Evolutionary conservation across 176 grass and related monocot genomes (phyloP), one percentile per base, ranked within the genome.

Genomic region (Oryza australiensis): DNA sequence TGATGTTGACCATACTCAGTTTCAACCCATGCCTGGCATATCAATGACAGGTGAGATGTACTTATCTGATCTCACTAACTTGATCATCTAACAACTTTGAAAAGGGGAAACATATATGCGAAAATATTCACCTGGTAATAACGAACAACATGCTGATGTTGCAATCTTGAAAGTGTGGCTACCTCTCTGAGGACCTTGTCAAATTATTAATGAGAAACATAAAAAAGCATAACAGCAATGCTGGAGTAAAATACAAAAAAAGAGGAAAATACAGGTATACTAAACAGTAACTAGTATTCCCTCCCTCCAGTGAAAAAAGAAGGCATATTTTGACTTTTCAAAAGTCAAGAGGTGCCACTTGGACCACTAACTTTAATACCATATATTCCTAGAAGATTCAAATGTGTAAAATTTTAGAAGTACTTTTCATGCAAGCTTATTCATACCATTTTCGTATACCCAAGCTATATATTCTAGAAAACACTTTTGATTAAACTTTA

Each of bases 81-180:
- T 79, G 72, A 72, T 38, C 49, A 87, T 67, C 55, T 20, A 37
- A n/a, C 40, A 70, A 66, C 66, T 68, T 70, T 63, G 3, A 3
- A 82, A 41, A 18, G 26, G 64, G 66, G 83, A 77, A 86, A 76
- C 53, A 85, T 30, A 67, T 71, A 0, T 79, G 76, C 35, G 45
- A 14, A 72, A 78, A 77, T 78, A 53, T 60, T 82, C 68, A 98
- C 92, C 88, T 98, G 95, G 82, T 98, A 94, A 79, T 98, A 98
- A 22, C 95, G 90, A 84, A 98, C 95, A 86, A 94, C 82, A 94
- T 98, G 95, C 72, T 98, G 90, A 89, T 98, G 95, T 72, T 98
- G 95, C 86, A 98, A 87, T 43, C 89, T 84, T 71, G 95, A 88
- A 71, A 98, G 90, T 71, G 95, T 94, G 34, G 92, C 92, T 89